These are phyloP conservation scores for Phoma sp. DNA, from an alignment of 2,329 filamentous ascomycete species.

Conservation along the genomic window DNA sequence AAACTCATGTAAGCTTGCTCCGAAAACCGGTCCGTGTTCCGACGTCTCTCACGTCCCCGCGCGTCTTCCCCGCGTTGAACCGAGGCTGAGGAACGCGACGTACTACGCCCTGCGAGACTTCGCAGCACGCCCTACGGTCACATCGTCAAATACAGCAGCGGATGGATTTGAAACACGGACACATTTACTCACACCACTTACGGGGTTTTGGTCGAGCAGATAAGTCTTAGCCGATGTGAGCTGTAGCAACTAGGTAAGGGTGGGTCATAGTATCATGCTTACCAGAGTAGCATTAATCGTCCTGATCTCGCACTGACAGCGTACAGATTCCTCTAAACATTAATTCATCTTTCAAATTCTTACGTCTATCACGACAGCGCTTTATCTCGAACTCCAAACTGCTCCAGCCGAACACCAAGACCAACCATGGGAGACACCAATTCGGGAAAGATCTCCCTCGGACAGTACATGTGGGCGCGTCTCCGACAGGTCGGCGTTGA, in stretches of 20 bases:
- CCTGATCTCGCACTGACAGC: not conserved
- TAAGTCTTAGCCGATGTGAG: too few relatives aligned
- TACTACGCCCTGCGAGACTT: slow-evolving; percentile 6
- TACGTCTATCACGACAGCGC: not conserved
- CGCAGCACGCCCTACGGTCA: slow-evolving; percentile 6
- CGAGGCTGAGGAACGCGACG: slow-evolving; percentile 1
- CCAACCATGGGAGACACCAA: slow-evolving; percentile 18
- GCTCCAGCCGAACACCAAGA: not conserved
- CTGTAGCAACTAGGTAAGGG: not conserved
- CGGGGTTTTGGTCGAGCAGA: too few relatives aligned
- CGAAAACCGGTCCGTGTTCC: not conserved
- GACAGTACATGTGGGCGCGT: slow-evolving; percentile 52
- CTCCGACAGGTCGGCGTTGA: slow-evolving; percentile 51
- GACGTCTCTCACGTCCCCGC: slow-evolving; percentile 1
- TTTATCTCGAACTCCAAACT: not conserved
- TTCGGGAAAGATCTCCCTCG: slow-evolving; percentile 47
- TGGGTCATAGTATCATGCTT: not conserved
- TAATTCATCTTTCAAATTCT: too few relatives aligned
- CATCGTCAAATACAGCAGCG: not conserved
- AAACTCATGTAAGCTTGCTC: not conserved
- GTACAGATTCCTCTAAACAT: not conserved
- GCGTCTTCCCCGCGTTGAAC: not conserved
- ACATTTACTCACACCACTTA: too few relatives aligned
- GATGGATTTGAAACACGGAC: too few relatives aligned
- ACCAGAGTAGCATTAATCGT: not conserved